Conservation (phyloP, 306 rosid genomes). For the Corylus heterophylla region DNA sequence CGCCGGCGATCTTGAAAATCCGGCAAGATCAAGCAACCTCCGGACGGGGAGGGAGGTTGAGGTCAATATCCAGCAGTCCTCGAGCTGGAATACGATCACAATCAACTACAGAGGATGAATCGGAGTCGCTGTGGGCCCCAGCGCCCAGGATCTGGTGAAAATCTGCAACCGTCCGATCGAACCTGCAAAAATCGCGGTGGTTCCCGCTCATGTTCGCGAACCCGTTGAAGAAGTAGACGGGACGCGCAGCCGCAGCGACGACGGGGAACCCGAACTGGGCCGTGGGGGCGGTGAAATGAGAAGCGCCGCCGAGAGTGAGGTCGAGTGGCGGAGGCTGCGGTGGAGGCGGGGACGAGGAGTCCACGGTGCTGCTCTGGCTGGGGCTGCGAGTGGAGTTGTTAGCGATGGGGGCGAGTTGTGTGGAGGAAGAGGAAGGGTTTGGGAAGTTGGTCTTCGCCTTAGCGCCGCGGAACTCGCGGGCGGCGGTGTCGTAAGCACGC, state of each 20-base stretch:
- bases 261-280: conserved; percentile 30
- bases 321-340: conserved; percentile 41
- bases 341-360: conserved; percentile 41
- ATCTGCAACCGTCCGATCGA: conserved; percentile 21
- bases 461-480: conserved; percentile 70
- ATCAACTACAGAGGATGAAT: conserved; percentile 54
- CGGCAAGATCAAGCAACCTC: conserved; percentile 52
- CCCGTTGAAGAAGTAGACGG: conserved; percentile 53
- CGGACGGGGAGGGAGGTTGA: conserved; percentile 61
- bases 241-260: conserved; percentile 33
- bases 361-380: conserved; percentile 70
- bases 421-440: conserved; percentile 13
- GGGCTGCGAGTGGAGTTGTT: conserved; percentile 37
- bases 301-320: conserved; percentile 29
- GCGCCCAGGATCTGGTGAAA: conserved; percentile 21
- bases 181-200: conserved; percentile 43
- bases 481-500: conserved; percentile 78
- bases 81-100: conserved; percentile 33
- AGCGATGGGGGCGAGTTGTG: not conserved
- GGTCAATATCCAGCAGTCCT: conserved; percentile 63
- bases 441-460: conserved; percentile 86
- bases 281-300: conserved; percentile 12
- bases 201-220: conserved; percentile 28
- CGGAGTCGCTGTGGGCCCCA: conserved; percentile 44
- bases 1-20: conserved; percentile 9